A percentile compares a stretch with the other conserved stretches of the same genome.
Evolutionary conservation across 2,329 filamentous ascomycete genomes (phyloP).

Genomic region (Arthrobotrys sphaeroides): DNA sequence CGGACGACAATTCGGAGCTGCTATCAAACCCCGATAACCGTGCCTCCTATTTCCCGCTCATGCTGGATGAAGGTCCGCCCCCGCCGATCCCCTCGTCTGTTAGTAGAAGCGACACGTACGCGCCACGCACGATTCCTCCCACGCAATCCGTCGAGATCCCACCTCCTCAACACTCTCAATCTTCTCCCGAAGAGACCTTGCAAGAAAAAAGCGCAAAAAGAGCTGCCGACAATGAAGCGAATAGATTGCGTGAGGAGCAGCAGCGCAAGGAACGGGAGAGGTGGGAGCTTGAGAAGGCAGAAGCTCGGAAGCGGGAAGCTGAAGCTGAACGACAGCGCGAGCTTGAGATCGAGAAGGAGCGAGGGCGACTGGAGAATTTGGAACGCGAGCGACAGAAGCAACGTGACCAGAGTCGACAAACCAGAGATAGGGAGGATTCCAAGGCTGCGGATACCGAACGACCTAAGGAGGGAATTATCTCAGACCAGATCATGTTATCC

Average conservation of each 20-base stretch:
- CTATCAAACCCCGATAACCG: slow-evolving; percentile 38
- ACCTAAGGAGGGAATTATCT: slow-evolving; percentile 40
- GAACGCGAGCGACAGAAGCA: slow-evolving; percentile 55
- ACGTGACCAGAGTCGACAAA: slow-evolving; percentile 64
- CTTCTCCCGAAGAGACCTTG: slow-evolving; percentile 13
- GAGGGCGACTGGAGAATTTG: slow-evolving; percentile 62
- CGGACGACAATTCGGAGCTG: slow-evolving; percentile 40
- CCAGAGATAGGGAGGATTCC: slow-evolving; percentile 57
- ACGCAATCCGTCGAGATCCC: slow-evolving; percentile 51
- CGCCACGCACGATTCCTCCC: slow-evolving; percentile 47
- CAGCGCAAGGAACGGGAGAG: slow-evolving; percentile 46
- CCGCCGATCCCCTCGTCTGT: slow-evolving; percentile 46
- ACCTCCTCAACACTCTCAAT: slow-evolving; percentile 33
- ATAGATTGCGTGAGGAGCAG: slow-evolving; percentile 43
- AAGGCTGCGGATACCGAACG: slow-evolving; percentile 55
- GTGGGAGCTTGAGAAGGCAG: slow-evolving; percentile 73
- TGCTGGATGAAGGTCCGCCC: slow-evolving; percentile 47
- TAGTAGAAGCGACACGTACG: slow-evolving; percentile 37
- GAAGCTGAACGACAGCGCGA: slow-evolving; percentile 55
- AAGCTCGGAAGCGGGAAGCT: slow-evolving; percentile 73
- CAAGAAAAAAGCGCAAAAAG: slow-evolving; percentile 53
- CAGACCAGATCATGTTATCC: slow-evolving; percentile 43
- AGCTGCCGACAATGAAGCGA: slow-evolving; percentile 50
- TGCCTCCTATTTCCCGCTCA: slow-evolving; percentile 45
- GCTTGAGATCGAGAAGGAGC: slow-evolving; percentile 63